Conservation (phyloP, 2,329 filamentous ascomycete genomes). For the Pseudogymnoascus sp. region DNA sequence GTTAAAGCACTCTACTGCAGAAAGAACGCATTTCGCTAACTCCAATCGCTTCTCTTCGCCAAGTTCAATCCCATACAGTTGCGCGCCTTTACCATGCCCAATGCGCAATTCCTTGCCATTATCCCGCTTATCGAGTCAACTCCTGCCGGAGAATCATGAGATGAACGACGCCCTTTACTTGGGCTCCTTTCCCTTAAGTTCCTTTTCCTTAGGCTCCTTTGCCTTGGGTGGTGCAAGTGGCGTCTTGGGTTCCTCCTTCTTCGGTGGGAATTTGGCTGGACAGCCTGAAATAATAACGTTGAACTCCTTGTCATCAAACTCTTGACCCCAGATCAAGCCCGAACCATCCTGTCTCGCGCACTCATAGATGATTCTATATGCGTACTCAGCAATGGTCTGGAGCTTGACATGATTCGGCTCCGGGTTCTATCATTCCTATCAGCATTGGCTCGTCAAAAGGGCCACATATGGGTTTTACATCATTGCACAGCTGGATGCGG, state of each 20-base stretch:
- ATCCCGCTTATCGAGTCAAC: not conserved
- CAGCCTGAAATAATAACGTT: slow-evolving; percentile 10
- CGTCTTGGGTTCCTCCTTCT: not conserved
- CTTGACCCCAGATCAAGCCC: slow-evolving; percentile 7
- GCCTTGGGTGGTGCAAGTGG: not conserved
- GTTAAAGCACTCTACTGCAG: not conserved
- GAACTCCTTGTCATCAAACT: slow-evolving; percentile 1
- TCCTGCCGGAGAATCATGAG: not conserved
- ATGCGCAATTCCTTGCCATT: not conserved
- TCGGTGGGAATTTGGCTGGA: not conserved
- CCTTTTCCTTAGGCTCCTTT: not conserved
- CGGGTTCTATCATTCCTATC: not conserved
- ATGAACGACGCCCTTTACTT: not conserved
- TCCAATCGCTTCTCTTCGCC: not conserved
- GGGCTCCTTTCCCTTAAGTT: not conserved
- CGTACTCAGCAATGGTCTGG: slow-evolving; percentile 9
- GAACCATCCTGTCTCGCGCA: slow-evolving; percentile 11
- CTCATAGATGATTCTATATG: slow-evolving; percentile 11
- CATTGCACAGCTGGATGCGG: slow-evolving; percentile 5
- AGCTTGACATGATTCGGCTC: not conserved
- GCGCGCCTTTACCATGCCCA: not conserved
- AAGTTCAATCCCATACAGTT: not conserved
- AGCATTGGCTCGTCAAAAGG: not conserved
- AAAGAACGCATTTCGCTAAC: not conserved
- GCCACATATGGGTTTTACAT: not conserved